Conservation (phyloP, 805 yeast species). For the Candida koratica region DNA sequence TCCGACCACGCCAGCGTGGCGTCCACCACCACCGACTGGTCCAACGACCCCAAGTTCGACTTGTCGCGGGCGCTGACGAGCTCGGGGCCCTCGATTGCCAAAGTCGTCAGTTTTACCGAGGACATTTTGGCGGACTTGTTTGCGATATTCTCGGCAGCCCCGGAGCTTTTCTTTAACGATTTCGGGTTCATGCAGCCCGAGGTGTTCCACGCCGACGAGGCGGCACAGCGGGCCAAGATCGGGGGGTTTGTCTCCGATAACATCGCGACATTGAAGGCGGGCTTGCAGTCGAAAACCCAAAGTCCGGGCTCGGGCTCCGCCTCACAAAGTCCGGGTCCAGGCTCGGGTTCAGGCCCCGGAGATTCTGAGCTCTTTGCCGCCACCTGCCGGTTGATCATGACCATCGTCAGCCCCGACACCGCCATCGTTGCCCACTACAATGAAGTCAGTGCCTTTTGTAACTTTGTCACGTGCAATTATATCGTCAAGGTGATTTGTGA, state of each 20-base stretch:
- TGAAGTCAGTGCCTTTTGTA: slow-evolving; percentile 24
- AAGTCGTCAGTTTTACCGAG: slow-evolving; percentile 18
- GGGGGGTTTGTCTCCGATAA: slow-evolving; percentile 23
- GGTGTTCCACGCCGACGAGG: slow-evolving; percentile 14
- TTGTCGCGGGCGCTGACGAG: slow-evolving; percentile 11
- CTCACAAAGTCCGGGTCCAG: neutral
- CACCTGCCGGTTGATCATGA: slow-evolving; percentile 31
- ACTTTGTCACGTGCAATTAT: slow-evolving; percentile 26
- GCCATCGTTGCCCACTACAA: slow-evolving; percentile 17
- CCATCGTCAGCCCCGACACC: slow-evolving; percentile 22
- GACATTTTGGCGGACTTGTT: slow-evolving; percentile 32
- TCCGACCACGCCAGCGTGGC: slow-evolving; percentile 11
- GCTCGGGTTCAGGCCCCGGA: neutral
- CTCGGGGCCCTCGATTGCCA: slow-evolving; percentile 5
- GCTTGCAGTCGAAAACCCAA: slow-evolving; percentile 16
- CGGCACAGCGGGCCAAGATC: slow-evolving; percentile 15
- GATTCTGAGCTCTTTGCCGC: slow-evolving; percentile 27
- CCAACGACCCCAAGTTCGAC: slow-evolving; percentile 11
- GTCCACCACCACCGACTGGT: slow-evolving; percentile 10
- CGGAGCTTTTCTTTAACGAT: slow-evolving; percentile 33
- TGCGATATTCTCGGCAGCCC: slow-evolving; percentile 29
- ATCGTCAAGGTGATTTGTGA: slow-evolving; percentile 34
- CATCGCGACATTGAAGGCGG: slow-evolving; percentile 17
- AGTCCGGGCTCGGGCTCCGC: neutral
- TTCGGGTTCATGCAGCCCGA: slow-evolving; percentile 19